These are phyloP conservation scores for Annulohypoxylon stygium DNA, from an alignment of 495 filamentous ascomycete species.

Conservation along the genomic window DNA sequence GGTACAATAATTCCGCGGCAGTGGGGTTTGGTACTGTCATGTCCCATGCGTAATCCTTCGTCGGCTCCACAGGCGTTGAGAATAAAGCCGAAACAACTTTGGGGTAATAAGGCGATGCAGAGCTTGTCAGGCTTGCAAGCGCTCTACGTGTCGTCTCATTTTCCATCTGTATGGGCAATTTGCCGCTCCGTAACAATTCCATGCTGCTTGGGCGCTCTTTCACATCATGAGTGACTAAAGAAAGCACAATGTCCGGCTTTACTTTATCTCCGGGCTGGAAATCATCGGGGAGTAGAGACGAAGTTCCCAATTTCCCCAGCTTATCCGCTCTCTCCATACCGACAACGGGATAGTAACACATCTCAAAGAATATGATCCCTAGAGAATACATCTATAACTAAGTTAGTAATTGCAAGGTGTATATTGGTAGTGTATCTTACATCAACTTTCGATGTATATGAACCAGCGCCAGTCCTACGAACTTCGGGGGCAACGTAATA, in stretches of 20 bases:
- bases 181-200: conserved; percentile 88
- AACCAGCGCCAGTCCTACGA: conserved; percentile 74
- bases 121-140: conserved; percentile 82
- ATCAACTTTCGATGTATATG: conserved; percentile 94
- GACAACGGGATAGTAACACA: conserved; percentile 85
- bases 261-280: conserved; percentile 82
- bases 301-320: conserved; percentile 76
- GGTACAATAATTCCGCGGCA: conserved; percentile 74
- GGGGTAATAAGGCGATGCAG: conserved; percentile 87
- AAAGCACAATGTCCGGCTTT: conserved; percentile 79
- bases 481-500: conserved; percentile 96
- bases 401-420: conserved; percentile 25
- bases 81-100: conserved; percentile 90
- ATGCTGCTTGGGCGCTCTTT: conserved; percentile 84
- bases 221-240: conserved; percentile 83
- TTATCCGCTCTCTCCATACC: conserved; percentile 91
- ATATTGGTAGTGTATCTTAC: conserved; percentile 61
- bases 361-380: conserved; percentile 98
- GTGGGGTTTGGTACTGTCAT: conserved; percentile 67
- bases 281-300: conserved; percentile 74
- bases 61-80: conserved; percentile 73
- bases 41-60: conserved; percentile 91
- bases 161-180: conserved; percentile 90
- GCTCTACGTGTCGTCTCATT: conserved; percentile 88
- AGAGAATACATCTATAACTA: conserved; percentile 88